phyloP scores from a whole-genome alignment of 2,329 filamentous ascomycete genomes.

The Colletotrichum sp. region DNA sequence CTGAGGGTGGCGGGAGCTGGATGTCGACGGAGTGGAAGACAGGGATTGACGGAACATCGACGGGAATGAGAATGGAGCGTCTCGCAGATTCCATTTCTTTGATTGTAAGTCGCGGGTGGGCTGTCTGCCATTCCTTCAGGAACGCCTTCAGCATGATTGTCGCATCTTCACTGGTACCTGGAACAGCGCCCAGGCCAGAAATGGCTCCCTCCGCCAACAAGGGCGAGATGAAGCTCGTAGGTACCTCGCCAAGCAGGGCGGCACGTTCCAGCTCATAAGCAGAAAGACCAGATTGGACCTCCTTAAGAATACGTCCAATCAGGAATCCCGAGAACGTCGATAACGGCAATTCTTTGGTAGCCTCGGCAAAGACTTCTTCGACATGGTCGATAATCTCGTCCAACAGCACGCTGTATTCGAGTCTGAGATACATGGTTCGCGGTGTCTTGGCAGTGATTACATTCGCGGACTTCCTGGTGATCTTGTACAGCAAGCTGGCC shows the following conservation, averaged over 20 bases:
- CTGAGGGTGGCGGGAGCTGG: conserved; percentile 31
- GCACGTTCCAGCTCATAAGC: conserved; percentile 62
- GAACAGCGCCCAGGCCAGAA: conserved; percentile 50
- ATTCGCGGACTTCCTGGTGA: conserved; percentile 58
- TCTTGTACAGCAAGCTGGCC: conserved; percentile 80
- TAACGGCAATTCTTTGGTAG: conserved; percentile 45
- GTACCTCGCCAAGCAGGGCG: conserved; percentile 56
- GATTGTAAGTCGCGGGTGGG: conserved; percentile 36
- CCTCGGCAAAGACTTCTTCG: conserved; percentile 43
- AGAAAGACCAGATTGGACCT: conserved; percentile 49
- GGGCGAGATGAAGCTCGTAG: conserved; percentile 51
- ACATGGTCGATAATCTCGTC: conserved; percentile 70
- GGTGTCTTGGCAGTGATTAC: conserved; percentile 37
- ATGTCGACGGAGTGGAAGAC: conserved; percentile 83
- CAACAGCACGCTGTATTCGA: conserved; percentile 79
- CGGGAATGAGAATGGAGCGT: conserved; percentile 81
- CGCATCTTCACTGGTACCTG: conserved; percentile 37
- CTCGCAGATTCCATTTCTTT: conserved; percentile 32
- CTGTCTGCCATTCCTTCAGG: conserved; percentile 41
- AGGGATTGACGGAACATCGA: conserved; percentile 84
- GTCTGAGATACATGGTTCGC: conserved; percentile 67
- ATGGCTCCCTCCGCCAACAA: conserved; percentile 57
- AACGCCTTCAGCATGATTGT: conserved; percentile 32
- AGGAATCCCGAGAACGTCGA: conserved; percentile 53
- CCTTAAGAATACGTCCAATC: conserved; percentile 45